Evolutionary conservation across 1,284 basidiomycete genomes (phyloP), one percentile per base, ranked within the genome.

Genomic region (Ganoderma sp.): DNA sequence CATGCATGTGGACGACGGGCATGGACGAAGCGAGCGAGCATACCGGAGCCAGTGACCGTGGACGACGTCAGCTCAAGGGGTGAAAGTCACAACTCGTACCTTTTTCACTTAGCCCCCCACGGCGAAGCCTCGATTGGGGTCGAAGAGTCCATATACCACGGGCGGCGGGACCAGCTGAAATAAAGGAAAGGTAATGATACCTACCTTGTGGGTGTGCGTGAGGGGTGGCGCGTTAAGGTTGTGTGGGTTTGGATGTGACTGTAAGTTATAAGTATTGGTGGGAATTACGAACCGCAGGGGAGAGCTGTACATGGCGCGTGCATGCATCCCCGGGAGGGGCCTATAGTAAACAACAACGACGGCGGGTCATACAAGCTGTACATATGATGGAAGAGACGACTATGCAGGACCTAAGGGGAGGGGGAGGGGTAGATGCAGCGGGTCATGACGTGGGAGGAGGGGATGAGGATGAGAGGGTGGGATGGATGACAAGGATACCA

Each of bases 261-360:
- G 70, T 67, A 67, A 63, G 63, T 41, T 68, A 60, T 60, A 70
- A 70, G 72, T 73, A 69, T 69, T 73, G 74, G 64, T 73, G 70
- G 61, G 61, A 63, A 80, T 80, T 80, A 80, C 67, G 67, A 76
- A 73, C 78, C 79, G 75, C 75, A 73, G 75, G 76, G 78, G 61
- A 77, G 76, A 70, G 71, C 75, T 74, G 68, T 77, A 77, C 74
- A 75, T 65, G 68, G 73, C 48, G 59, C 32, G 57, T 71, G 67
- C 65, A 50, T 58, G 67, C 61, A 67, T 60, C 64, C 67, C 67
- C 61, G 66, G 57, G 42, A 66, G 34, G 69, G 66, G 71, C 59
- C 34, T 69, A 71, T 61, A 32, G 64, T 72, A 73, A 52, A 70
- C 72, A 72, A 69, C 70, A 63, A 62, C 32, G 65, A 45, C 65